These are phyloP conservation scores for Suhomyces maxii DNA, from an alignment of 1,139 yeast genomes.

Conservation along the genomic window DNA sequence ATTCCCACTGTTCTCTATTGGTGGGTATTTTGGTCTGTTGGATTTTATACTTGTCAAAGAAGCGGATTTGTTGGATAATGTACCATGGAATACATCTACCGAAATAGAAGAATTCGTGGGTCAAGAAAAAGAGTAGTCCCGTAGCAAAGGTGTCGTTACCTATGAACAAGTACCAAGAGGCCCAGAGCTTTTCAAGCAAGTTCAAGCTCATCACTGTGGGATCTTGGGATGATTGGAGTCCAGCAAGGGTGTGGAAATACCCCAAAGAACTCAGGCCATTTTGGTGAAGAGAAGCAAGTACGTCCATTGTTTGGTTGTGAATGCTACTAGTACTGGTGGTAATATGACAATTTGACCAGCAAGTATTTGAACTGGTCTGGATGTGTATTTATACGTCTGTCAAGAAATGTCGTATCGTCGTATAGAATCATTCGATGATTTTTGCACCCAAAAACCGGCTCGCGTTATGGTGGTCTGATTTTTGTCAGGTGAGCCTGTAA, in stretches of 20 bases:
- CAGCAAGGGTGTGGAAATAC: conserved; percentile 2
- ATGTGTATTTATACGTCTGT: conserved; percentile 2
- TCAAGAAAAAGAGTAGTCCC: conserved; percentile 68
- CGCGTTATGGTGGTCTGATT: conserved; percentile 6
- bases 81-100: conserved; percentile 86
- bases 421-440: conserved; percentile 3
- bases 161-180: conserved; percentile 71
- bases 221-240: conserved; percentile 3
- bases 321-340: too few species aligned
- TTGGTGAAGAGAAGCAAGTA: conserved; percentile 1
- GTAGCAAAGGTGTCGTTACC: conserved; percentile 80
- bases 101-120: conserved; percentile 81
- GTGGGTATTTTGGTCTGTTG: conserved; percentile 80
- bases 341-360: too few species aligned
- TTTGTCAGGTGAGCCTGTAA: conserved; percentile 4
- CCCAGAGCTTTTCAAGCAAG: conserved; percentile 68
- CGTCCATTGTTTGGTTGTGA: background rate
- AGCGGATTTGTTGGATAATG: conserved; percentile 73
- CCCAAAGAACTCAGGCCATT: conserved; percentile 1
- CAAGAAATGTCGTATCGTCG: conserved; percentile 3
- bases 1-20: conserved; percentile 84
- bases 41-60: conserved; percentile 73
- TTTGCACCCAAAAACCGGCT: conserved; percentile 5
- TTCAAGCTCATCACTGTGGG: conserved; percentile 18
- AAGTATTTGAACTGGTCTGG: too few species aligned